These are phyloP conservation scores for Phylloporus scabripes DNA, from an alignment of 768 basidiomycete species.

Conservation along the genomic window DNA sequence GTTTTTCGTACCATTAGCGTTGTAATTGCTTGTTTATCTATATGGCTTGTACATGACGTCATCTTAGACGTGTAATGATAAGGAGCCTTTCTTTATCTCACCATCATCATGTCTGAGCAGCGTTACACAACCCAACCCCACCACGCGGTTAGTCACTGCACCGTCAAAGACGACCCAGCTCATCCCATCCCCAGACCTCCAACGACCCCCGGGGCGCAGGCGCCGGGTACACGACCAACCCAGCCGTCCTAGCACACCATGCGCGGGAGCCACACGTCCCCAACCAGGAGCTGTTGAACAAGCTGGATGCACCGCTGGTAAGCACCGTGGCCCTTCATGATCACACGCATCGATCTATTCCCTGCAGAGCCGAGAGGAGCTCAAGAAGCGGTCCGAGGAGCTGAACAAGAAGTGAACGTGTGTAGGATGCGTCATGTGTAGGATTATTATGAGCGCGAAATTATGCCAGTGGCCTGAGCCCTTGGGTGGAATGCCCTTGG, in stretches of 20 bases:
- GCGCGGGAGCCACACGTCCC: slow-evolving; percentile 50
- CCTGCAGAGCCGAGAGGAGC: slow-evolving; percentile 46
- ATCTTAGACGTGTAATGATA: not conserved
- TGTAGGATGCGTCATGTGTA: not conserved
- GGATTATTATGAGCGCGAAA: too few relatives aligned
- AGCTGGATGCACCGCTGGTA: slow-evolving; percentile 45
- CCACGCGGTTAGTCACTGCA: slow-evolving; percentile 58
- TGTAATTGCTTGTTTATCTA: slow-evolving; percentile 7
- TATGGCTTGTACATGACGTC: too few relatives aligned
- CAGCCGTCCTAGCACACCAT: slow-evolving; percentile 41
- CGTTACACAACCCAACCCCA: slow-evolving; percentile 53
- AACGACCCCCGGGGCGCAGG: slow-evolving; percentile 23
- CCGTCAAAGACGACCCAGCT: too few relatives aligned
- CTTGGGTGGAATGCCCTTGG: too few relatives aligned
- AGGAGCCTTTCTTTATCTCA: not conserved
- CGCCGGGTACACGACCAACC: slow-evolving; percentile 35
- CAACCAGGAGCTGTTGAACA: slow-evolving; percentile 38
- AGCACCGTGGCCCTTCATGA: slow-evolving; percentile 7
- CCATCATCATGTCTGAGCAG: slow-evolving; percentile 36
- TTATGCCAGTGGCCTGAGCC: too few relatives aligned
- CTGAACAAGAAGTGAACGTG: slow-evolving; percentile 34
- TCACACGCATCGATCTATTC: not conserved
- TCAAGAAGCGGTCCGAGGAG: slow-evolving; percentile 41
- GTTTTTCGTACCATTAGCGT: not conserved
- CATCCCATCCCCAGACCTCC: too few relatives aligned